Evolutionary conservation across 768 basidiomycete species (phyloP).

Genomic region (Lentinula detonsa): DNA sequence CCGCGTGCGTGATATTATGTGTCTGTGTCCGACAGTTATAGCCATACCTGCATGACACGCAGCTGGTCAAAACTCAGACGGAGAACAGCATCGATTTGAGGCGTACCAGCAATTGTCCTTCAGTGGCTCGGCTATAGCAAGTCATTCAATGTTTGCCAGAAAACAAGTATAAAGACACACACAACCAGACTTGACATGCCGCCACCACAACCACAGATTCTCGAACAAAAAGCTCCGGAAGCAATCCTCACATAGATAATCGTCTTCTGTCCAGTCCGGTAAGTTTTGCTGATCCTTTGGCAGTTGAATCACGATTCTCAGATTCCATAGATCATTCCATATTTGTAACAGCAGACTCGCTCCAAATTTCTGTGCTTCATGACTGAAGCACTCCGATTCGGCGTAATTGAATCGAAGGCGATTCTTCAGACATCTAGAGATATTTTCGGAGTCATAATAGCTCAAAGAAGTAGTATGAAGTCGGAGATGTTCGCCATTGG

Average conservation of each 20-base stretch:
- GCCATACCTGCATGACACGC: background rate
- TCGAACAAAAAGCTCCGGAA: conserved; percentile 6
- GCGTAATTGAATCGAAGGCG: background rate
- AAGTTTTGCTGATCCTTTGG: background rate
- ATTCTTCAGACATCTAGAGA: background rate
- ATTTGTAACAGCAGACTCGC: background rate
- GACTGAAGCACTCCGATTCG: background rate
- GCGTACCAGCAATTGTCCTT: background rate
- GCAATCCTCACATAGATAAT: conserved; percentile 7
- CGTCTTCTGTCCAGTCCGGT: background rate
- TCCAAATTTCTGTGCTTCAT: background rate
- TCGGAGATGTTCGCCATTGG: background rate
- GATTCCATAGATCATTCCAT: background rate
- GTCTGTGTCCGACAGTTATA: conserved; percentile 6
- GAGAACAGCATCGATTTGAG: background rate
- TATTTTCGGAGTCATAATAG: background rate
- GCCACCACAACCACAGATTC: conserved; percentile 8
- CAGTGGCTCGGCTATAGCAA: background rate
- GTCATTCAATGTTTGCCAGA: background rate
- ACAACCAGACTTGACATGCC: background rate
- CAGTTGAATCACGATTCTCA: background rate
- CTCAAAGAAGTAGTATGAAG: too few species aligned
- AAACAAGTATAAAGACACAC: background rate
- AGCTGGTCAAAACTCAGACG: background rate
- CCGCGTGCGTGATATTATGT: background rate